Evolutionary conservation across 352 stramenopile species (phyloP).

Genomic region (Plasmopara muralis): DNA sequence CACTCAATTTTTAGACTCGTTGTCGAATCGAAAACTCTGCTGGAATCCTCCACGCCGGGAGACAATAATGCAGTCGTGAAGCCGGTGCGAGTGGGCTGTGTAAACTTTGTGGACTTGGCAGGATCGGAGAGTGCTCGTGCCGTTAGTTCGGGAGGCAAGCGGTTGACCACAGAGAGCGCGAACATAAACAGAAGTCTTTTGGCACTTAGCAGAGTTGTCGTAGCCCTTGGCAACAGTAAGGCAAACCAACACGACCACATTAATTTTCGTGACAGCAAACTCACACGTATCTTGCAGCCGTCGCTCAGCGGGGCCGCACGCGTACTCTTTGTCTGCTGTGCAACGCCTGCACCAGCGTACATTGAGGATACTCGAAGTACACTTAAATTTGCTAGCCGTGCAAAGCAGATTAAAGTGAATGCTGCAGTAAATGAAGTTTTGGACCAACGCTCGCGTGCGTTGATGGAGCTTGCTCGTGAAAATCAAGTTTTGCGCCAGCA

Average conservation of each 20-base stretch:
- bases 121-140: conserved; percentile 90
- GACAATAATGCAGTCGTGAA: conserved; percentile 12
- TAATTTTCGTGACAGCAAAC: conserved; percentile 90
- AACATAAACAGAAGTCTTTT: conserved; percentile 71
- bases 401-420: conserved; percentile 73
- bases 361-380: conserved; percentile 87
- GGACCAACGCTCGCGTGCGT: conserved; percentile 24
- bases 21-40: conserved; percentile 32
- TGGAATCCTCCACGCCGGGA: conserved; percentile 9
- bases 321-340: conserved; percentile 82
- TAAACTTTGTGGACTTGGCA: conserved; percentile 91
- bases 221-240: conserved; percentile 86
- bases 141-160: conserved; percentile 46
- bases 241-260: conserved; percentile 55
- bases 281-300: conserved; percentile 89
- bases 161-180: conserved; percentile 36
- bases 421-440: conserved; percentile 38
- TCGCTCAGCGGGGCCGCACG: conserved; percentile 75
- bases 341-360: conserved; percentile 65
- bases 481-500: conserved; percentile 38
- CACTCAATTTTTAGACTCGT: conserved; percentile 45
- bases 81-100: conserved; percentile 31
- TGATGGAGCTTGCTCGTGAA: conserved; percentile 36
- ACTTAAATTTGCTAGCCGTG: conserved; percentile 88
- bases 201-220: conserved; percentile 81